A percentile compares a stretch with the other conserved stretches of the same genome.
Evolutionary conservation across 352 stramenopile species (phyloP).

Genomic region (Globisporangium spinosum): DNA sequence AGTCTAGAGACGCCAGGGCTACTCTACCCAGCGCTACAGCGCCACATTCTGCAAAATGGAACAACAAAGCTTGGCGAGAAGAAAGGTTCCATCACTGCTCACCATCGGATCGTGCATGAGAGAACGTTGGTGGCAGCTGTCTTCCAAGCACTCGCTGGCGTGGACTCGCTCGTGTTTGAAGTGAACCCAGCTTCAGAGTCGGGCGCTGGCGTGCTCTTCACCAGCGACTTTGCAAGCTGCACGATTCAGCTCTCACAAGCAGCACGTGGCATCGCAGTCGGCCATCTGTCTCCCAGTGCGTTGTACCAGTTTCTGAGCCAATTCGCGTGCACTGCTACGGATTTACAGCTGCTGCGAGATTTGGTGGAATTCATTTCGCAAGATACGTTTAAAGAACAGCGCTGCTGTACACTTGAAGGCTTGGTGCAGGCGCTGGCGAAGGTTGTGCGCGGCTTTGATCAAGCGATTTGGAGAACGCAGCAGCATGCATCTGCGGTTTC

Average conservation of each 20-base stretch:
- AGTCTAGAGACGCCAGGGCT: slow-evolving; percentile 10
- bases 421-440: slow-evolving; percentile 40
- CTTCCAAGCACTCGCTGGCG: slow-evolving; percentile 54
- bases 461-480: slow-evolving; percentile 21
- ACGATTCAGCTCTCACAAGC: slow-evolving; percentile 24
- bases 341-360: slow-evolving; percentile 56
- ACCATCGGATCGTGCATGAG: slow-evolving; percentile 43
- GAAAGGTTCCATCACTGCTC: not conserved
- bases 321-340: slow-evolving; percentile 30
- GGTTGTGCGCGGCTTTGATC: slow-evolving; percentile 24
- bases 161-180: slow-evolving; percentile 54
- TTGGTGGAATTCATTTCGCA: slow-evolving; percentile 10
- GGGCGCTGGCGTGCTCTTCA: slow-evolving; percentile 25
- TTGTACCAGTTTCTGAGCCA: slow-evolving; percentile 32
- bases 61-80: not conserved
- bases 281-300: slow-evolving; percentile 47
- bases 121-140: slow-evolving; percentile 40
- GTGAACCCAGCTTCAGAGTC: slow-evolving; percentile 10
- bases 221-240: slow-evolving; percentile 29
- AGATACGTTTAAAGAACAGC: slow-evolving; percentile 18
- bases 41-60: not conserved
- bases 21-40: not conserved
- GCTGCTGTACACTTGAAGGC: slow-evolving; percentile 40
- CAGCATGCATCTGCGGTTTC: not conserved
- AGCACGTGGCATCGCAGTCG: slow-evolving; percentile 27